phyloP scores from a whole-genome alignment of 495 filamentous ascomycete species.

The Penicillium chermesinum region DNA sequence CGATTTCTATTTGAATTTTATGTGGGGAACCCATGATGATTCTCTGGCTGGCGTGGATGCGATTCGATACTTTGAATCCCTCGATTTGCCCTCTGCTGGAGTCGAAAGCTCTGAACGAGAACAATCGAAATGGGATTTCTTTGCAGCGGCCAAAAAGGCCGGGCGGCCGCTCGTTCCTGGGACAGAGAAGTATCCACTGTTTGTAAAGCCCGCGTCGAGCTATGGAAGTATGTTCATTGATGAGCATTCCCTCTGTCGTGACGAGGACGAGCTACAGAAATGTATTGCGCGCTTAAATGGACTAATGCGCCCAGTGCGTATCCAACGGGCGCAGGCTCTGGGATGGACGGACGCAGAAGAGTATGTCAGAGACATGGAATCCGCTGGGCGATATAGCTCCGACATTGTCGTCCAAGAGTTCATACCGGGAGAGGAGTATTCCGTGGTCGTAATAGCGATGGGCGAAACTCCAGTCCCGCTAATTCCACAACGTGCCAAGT shows the following conservation, averaged over 20 bases:
- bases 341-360: neutral
- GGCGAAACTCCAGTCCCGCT: slow-evolving; percentile 4
- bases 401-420: slow-evolving; percentile 12
- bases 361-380: slow-evolving; percentile 1
- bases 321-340: slow-evolving; percentile 1
- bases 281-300: slow-evolving; percentile 4
- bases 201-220: slow-evolving; percentile 10
- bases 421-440: slow-evolving; percentile 8
- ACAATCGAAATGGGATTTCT: slow-evolving; percentile 11
- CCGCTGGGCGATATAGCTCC: neutral
- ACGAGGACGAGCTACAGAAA: slow-evolving; percentile 2
- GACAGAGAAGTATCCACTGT: slow-evolving; percentile 4
- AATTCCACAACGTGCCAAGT: slow-evolving; percentile 7
- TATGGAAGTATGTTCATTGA: slow-evolving; percentile 12
- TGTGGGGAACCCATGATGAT: slow-evolving; percentile 17
- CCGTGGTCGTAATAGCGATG: slow-evolving; percentile 6
- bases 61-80: slow-evolving; percentile 13
- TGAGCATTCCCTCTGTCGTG: slow-evolving; percentile 7
- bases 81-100: slow-evolving; percentile 7
- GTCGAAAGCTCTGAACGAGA: slow-evolving; percentile 7
- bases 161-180: slow-evolving; percentile 10
- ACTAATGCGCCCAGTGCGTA: slow-evolving; percentile 5
- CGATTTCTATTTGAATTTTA: slow-evolving; percentile 15
- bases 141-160: neutral
- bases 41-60: slow-evolving; percentile 11